phyloP scores from a whole-genome alignment of 2,329 filamentous ascomycete genomes.

The Colletotrichum camelliae region DNA sequence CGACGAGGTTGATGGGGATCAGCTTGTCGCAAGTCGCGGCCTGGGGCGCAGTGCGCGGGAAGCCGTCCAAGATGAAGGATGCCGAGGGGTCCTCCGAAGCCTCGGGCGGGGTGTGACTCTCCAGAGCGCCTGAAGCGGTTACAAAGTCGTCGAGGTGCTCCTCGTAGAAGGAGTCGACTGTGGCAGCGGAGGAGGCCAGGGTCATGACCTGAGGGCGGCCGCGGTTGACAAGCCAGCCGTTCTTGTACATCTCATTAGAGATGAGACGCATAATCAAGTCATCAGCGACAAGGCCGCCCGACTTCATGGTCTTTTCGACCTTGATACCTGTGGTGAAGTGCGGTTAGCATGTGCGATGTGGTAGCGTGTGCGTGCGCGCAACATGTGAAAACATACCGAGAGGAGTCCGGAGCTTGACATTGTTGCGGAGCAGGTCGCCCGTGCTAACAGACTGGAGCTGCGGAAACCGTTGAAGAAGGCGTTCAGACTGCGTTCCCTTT shows the following conservation, averaged over 20 bases:
- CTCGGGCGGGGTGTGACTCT: slow-evolving; percentile 41
- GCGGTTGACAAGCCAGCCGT: slow-evolving; percentile 75
- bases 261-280: slow-evolving; percentile 92
- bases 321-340: slow-evolving; percentile 70
- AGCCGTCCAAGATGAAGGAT: slow-evolving; percentile 95
- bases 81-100: slow-evolving; percentile 75
- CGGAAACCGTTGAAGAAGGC: slow-evolving; percentile 84
- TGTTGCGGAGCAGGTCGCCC: slow-evolving; percentile 87
- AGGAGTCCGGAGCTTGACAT: slow-evolving; percentile 87
- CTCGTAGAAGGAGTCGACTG: slow-evolving; percentile 38
- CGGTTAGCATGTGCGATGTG: neutral
- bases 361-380: neutral
- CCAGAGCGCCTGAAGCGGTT: slow-evolving; percentile 43
- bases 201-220: slow-evolving; percentile 56
- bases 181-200: slow-evolving; percentile 47
- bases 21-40: slow-evolving; percentile 78
- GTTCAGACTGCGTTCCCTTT: slow-evolving; percentile 94
- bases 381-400: slow-evolving; percentile 65
- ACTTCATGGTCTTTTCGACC: slow-evolving; percentile 87
- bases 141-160: slow-evolving; percentile 41
- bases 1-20: slow-evolving; percentile 93
- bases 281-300: slow-evolving; percentile 90
- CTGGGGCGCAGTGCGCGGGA: slow-evolving; percentile 86
- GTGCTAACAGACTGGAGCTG: slow-evolving; percentile 92
- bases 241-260: slow-evolving; percentile 82